A percentile compares a stretch with the other conserved stretches of the same genome.
Conservation (phyloP, 2,329 filamentous ascomycete species). For the Neobulgaria alba region DNA sequence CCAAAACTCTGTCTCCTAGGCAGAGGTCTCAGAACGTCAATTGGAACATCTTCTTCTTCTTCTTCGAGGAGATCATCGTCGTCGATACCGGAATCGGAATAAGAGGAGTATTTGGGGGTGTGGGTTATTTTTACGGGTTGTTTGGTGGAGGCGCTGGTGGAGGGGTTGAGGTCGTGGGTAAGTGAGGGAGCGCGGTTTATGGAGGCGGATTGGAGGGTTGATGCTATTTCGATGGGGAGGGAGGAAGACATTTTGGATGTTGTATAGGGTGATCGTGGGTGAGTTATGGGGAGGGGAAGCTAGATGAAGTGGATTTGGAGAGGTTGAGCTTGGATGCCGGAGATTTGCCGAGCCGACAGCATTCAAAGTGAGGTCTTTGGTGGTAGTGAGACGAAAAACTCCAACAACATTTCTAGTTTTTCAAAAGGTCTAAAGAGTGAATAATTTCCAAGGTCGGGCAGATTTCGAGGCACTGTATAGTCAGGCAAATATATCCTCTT, state of each 20-base stretch:
- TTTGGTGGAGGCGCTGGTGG: constrained; percentile 62
- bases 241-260: constrained; percentile 21
- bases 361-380: no score
- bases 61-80: constrained; percentile 29
- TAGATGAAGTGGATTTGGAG: neutral
- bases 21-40: neutral
- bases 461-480: no score
- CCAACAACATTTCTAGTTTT: no score
- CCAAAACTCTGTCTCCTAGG: constrained; percentile 31
- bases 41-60: neutral
- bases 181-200: constrained; percentile 66
- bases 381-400: no score
- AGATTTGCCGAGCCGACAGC: neutral
- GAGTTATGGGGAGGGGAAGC: constrained; percentile 3
- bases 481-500: no score
- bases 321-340: constrained; percentile 4
- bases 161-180: constrained; percentile 69
- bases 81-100: constrained; percentile 3
- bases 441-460: no score
- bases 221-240: constrained; percentile 60
- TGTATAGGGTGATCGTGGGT: neutral
- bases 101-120: constrained; percentile 26
- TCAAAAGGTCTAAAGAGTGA: no score
- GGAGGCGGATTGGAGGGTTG: constrained; percentile 71
- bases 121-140: constrained; percentile 44